Conservation (phyloP, 805 yeast genomes). For the Kodamaea restingae region DNA sequence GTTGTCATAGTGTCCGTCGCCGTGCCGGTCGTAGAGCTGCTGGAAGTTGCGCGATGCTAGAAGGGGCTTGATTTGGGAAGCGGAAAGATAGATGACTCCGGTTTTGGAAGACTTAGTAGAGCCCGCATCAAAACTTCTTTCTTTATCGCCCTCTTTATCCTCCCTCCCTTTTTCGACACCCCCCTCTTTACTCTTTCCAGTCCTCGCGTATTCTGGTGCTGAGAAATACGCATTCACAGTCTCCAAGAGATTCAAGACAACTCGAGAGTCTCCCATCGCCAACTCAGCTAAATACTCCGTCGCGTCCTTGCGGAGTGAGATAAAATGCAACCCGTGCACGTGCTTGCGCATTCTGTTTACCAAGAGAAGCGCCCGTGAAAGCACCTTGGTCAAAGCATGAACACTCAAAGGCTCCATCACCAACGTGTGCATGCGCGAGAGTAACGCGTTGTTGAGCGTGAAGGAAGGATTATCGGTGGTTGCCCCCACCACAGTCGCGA, state of each 20-base stretch:
- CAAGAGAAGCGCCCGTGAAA: constrained; percentile 36
- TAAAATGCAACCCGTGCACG: constrained; percentile 45
- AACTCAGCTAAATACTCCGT: constrained; percentile 66
- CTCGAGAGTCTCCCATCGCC: constrained; percentile 86
- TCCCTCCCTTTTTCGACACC: constrained; percentile 14
- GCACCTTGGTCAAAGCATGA: constrained; percentile 31
- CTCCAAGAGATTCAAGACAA: constrained; percentile 77
- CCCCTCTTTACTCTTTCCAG: constrained; percentile 16
- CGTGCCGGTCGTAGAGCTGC: constrained; percentile 74
- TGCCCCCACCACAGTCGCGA: constrained; percentile 40
- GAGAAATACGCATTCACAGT: constrained; percentile 56
- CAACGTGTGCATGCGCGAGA: constrained; percentile 43
- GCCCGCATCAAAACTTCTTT: background rate
- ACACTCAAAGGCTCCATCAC: constrained; percentile 37
- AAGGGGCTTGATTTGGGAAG: constrained; percentile 38
- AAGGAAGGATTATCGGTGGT: constrained; percentile 64
- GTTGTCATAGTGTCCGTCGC: constrained; percentile 92
- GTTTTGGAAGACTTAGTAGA: too few species aligned
- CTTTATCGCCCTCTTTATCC: background rate
- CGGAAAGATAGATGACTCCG: constrained; percentile 40
- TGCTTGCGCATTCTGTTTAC: constrained; percentile 57
- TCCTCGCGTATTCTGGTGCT: constrained; percentile 17
- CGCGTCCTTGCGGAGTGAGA: constrained; percentile 53
- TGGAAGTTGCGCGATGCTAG: constrained; percentile 42
- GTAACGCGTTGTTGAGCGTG: constrained; percentile 38